A percentile compares a stretch with the other conserved stretches of the same genome.
Evolutionary conservation across 1,284 basidiomycete genomes (phyloP).

Genomic region (Boletus calvinii): DNA sequence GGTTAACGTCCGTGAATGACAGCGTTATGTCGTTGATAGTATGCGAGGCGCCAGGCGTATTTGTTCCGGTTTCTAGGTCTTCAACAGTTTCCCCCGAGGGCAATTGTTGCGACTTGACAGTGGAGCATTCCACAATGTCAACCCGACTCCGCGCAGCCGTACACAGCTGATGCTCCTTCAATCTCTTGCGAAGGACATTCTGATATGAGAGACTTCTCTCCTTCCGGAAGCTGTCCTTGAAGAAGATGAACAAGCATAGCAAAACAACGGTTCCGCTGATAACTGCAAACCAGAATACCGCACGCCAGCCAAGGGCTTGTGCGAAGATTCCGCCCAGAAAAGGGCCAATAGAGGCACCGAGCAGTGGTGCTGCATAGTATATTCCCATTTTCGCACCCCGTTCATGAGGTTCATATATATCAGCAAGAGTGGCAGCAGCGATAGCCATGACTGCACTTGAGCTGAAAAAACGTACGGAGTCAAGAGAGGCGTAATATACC

Average conservation of each 20-base stretch:
- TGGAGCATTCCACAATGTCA: neutral
- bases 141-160: neutral
- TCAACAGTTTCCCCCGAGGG: neutral
- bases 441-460: constrained; percentile 77
- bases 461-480: constrained; percentile 36
- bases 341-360: constrained; percentile 67
- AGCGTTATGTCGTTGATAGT: constrained; percentile 47
- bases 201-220: constrained; percentile 82
- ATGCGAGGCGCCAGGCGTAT: neutral
- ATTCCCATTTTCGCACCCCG: constrained; percentile 81
- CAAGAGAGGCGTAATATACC: neutral
- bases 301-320: constrained; percentile 72
- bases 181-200: constrained; percentile 44
- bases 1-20: constrained; percentile 71
- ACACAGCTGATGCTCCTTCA: constrained; percentile 2
- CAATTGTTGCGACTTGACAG: constrained; percentile 1
- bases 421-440: constrained; percentile 80
- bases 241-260: constrained; percentile 60
- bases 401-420: constrained; percentile 79
- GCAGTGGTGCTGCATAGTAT: constrained; percentile 65
- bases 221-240: constrained; percentile 81
- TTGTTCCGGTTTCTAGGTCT: constrained; percentile 11
- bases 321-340: constrained; percentile 72
- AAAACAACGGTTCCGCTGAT: constrained; percentile 59
- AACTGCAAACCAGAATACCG: constrained; percentile 80